phyloP scores from a whole-genome alignment of 1,284 basidiomycete genomes.

The Ceratobasidium sp. region DNA sequence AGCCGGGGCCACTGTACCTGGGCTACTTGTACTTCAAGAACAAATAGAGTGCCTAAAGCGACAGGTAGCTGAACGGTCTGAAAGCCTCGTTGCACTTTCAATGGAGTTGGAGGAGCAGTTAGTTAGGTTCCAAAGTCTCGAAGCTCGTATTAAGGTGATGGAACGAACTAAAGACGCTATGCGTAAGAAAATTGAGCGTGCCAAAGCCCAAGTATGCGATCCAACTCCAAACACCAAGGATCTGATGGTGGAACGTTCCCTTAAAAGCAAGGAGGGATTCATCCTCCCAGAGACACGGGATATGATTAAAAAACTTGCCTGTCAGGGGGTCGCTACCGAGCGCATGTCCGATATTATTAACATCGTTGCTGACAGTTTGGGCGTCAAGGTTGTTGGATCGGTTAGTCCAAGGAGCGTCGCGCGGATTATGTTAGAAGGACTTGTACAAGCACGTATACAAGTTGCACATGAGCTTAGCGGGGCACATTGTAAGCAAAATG shows the following conservation, averaged over 20 bases:
- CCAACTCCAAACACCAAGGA: background rate
- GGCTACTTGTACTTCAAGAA: too few species aligned
- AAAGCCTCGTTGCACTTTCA: too few species aligned
- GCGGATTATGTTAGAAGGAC: background rate
- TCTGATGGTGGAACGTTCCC: too few species aligned
- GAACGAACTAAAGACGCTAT: too few species aligned
- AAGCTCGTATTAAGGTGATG: too few species aligned
- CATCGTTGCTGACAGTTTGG: background rate
- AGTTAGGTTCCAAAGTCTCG: too few species aligned
- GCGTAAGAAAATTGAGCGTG: too few species aligned
- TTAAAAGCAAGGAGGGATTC: background rate
- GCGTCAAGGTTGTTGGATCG: background rate
- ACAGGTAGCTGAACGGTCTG: too few species aligned
- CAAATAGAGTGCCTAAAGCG: too few species aligned
- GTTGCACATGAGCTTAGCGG: background rate
- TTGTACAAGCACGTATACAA: constrained; percentile 12
- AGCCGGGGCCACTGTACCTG: too few species aligned
- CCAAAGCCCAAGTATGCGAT: too few species aligned
- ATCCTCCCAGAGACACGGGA: background rate
- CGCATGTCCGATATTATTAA: background rate
- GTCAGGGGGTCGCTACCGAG: background rate
- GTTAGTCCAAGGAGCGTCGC: constrained; percentile 8
- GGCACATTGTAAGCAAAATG: background rate
- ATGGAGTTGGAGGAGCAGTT: too few species aligned
- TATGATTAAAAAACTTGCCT: background rate